Conservation (phyloP, 83 land plant species). For the Picea abies region DNA sequence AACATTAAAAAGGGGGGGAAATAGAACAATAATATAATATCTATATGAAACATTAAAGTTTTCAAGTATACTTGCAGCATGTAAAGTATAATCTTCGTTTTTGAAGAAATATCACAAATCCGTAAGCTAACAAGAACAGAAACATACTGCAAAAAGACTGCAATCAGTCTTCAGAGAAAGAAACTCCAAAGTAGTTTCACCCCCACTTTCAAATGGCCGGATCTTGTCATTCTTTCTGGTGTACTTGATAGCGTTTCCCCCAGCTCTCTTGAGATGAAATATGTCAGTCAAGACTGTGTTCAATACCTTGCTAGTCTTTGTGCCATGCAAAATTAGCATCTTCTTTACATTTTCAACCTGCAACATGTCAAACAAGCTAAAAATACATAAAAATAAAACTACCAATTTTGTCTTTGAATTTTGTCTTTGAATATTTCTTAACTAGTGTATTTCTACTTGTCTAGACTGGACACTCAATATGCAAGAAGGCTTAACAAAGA, state of each 20-base stretch:
- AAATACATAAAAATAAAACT: not conserved
- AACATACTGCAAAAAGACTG: conserved; percentile 76
- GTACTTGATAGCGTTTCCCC: conserved; percentile 58
- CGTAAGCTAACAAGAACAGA: not conserved
- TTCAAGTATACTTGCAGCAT: not conserved
- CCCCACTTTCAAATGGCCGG: conserved; percentile 88
- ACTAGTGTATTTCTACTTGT: not conserved
- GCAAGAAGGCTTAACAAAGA: too few species aligned
- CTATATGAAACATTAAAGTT: not conserved
- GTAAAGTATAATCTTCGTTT: not conserved
- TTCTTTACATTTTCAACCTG: conserved; percentile 33
- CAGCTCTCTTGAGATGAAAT: conserved; percentile 66
- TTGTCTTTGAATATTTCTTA: not conserved
- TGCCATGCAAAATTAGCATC: conserved; percentile 84
- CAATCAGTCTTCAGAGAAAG: conserved; percentile 92
- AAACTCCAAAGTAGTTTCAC: conserved; percentile 86
- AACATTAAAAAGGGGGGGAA: not conserved
- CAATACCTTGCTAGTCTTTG: conserved; percentile 64
- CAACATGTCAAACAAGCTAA: not conserved
- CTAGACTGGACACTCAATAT: not conserved
- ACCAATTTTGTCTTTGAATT: not conserved
- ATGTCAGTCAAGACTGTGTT: conserved; percentile 72
- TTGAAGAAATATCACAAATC: not conserved
- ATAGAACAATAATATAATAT: not conserved
- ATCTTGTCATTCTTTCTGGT: conserved; percentile 73